These are phyloP conservation scores for Nitzschia sp. DNA, from an alignment of 108 stramenopile species.

Conservation along the genomic window DNA sequence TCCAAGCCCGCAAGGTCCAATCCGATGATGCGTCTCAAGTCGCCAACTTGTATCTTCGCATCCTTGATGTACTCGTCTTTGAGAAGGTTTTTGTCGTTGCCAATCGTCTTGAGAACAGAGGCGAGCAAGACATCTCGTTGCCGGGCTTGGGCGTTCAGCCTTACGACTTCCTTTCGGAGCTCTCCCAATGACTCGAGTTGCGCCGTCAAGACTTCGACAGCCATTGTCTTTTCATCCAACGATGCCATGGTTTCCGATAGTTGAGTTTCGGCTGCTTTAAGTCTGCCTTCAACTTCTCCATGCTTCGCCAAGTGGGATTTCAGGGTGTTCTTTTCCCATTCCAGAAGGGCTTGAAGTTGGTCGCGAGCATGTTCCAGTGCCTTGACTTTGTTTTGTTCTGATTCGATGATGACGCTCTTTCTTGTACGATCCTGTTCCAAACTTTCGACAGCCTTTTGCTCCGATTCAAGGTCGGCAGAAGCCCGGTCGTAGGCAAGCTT, in stretches of 20 bases:
- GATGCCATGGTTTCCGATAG: constrained; percentile 8
- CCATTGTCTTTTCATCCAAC: constrained; percentile 17
- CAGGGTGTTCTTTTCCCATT: constrained; percentile 32
- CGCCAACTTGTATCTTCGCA: constrained; percentile 23
- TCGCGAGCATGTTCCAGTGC: constrained; percentile 36
- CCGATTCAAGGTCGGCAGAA: background rate
- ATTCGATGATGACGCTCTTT: constrained; percentile 18
- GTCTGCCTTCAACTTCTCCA: constrained; percentile 15
- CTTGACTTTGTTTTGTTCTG: constrained; percentile 39
- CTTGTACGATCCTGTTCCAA: constrained; percentile 17
- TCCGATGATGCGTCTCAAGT: constrained; percentile 23
- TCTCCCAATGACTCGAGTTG: constrained; percentile 19
- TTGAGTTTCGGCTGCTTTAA: constrained; percentile 6
- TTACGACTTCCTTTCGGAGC: constrained; percentile 25
- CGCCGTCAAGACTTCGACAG: constrained; percentile 12
- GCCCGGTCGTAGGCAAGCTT: constrained; percentile 2
- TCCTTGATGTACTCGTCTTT: constrained; percentile 7
- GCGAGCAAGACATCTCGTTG: constrained; percentile 31
- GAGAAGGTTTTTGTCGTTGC: constrained; percentile 8
- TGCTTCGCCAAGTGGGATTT: constrained; percentile 21
- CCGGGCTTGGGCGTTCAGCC: constrained; percentile 21
- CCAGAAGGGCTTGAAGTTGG: constrained; percentile 30
- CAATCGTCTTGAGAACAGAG: constrained; percentile 16
- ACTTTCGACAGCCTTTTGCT: background rate
- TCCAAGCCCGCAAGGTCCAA: constrained; percentile 35